Evolutionary conservation across 495 filamentous ascomycete species (phyloP), one percentile per base, ranked within the genome.

Genomic region (Alectoria sarmentosa): DNA sequence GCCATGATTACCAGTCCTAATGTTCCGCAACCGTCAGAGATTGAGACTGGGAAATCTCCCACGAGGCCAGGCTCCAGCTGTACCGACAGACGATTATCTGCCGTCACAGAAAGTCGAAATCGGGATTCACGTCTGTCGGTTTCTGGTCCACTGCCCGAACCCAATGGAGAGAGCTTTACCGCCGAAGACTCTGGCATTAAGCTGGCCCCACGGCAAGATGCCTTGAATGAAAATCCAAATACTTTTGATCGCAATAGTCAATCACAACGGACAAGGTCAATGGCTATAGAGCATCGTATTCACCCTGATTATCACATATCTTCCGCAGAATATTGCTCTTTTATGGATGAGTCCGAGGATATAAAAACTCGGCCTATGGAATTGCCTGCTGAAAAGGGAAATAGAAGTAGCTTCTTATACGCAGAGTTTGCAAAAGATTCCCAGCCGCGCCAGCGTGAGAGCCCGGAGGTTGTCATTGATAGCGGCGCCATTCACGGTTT

Each of bases 1-100:
- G 42, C 63, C 4, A 44, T 61, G 57, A 61, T 65, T 26, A 46
- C 37, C 21, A 54, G 32, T 17, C n/a, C 57, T 7, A 34, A 30
- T 55, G 14, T 21, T 10, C 5, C 30, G 17, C 15, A 36, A 21
- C 5, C 17, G 7, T 23, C 30, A 32, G 52, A 55, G 6, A 21
- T 10, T 19, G 52, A 34, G 30, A 21, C 17, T 21, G 30, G 13
- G 30, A 9, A 19, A 1, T 19, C 1, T 7, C 30, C 34, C 21
- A 34, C 4, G 3, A 19, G 5, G 14, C 52, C 28, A 10, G 30
- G 30, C 15, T 34, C 52, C 26, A 54, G 4, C 14, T 4, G 14
- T 54, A 54, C 49, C 8, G 49, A 32, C 30, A 54, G 28, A 32
- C 26, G 13, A 17, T 0, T 5, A 30, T 14, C 26, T 28, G 14